These are phyloP conservation scores for Aureoboletus auriporus DNA, from an alignment of 768 basidiomycete genomes.

Conservation along the genomic window DNA sequence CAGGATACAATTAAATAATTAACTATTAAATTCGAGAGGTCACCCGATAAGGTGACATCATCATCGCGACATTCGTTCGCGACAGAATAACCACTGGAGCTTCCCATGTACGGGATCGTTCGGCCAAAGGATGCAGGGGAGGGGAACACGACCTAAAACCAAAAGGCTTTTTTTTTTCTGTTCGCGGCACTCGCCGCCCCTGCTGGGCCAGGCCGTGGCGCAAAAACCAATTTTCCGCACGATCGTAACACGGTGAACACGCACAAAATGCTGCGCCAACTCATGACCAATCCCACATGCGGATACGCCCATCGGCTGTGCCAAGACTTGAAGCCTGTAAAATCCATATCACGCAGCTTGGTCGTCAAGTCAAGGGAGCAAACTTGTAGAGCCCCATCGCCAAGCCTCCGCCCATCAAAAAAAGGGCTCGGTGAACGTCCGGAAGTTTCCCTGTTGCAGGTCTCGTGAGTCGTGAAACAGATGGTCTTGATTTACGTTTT, in stretches of 20 bases:
- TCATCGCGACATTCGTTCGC: not conserved
- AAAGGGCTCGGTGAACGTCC: not conserved
- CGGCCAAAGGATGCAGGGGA: too few species aligned
- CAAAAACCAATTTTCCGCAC: not conserved
- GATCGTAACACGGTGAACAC: not conserved
- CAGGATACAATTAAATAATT: slow-evolving; percentile 6
- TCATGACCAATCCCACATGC: too few species aligned
- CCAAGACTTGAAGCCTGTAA: not conserved
- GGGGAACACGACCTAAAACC: too few species aligned
- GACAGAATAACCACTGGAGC: too few species aligned
- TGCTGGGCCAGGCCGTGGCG: not conserved
- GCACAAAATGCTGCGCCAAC: too few species aligned
- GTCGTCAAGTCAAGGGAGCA: slow-evolving; percentile 3
- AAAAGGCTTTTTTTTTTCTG: not conserved
- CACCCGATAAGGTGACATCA: too few species aligned
- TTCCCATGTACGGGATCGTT: too few species aligned
- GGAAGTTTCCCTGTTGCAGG: not conserved
- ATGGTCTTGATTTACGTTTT: slow-evolving; percentile 19
- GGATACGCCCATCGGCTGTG: not conserved
- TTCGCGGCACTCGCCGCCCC: not conserved
- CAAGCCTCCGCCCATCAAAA: slow-evolving; percentile 4
- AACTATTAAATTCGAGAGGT: slow-evolving; percentile 1
- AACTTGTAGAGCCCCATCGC: slow-evolving; percentile 4
- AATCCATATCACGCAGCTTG: not conserved
- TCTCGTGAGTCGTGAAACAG: slow-evolving; percentile 7